A percentile compares a stretch with the other conserved stretches of the same genome.
Conservation (phyloP, 192 early-diverging fungal genomes). For the Globomyces pollinis-pini region DNA sequence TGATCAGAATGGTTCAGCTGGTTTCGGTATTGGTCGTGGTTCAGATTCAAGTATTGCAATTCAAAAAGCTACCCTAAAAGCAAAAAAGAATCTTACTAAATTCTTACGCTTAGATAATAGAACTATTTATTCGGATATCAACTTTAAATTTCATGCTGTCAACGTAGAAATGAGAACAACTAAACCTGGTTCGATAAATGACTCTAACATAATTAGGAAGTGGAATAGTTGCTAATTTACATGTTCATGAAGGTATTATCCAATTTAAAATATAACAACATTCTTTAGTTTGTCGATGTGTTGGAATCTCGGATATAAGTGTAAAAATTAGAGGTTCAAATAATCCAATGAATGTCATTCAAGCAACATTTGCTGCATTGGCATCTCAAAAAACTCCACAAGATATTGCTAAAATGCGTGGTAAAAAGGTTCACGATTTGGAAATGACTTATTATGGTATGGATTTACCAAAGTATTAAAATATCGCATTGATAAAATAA, state of each 20-base stretch:
- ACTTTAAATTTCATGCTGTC: slow-evolving; percentile 85
- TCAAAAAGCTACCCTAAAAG: slow-evolving; percentile 75
- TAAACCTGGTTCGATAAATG: slow-evolving; percentile 64
- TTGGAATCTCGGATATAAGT: slow-evolving; percentile 86
- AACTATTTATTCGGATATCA: slow-evolving; percentile 81
- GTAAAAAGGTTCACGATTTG: slow-evolving; percentile 83
- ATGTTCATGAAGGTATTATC: slow-evolving; percentile 96
- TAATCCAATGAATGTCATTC: slow-evolving; percentile 98
- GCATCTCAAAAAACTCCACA: slow-evolving; percentile 66
- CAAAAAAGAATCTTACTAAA: slow-evolving; percentile 78
- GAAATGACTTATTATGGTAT: slow-evolving; percentile 87
- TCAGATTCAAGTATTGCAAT: slow-evolving; percentile 71
- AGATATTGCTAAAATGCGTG: slow-evolving; percentile 81
- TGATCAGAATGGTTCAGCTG: slow-evolving; percentile 82
- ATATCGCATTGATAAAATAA: no score
- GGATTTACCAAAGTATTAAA: no score
- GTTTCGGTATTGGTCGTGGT: slow-evolving; percentile 88
- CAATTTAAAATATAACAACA: no score
- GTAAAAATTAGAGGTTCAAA: slow-evolving; percentile 86
- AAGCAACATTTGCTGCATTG: slow-evolving; percentile 89
- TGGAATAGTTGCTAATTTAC: slow-evolving; percentile 85
- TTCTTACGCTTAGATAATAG: slow-evolving; percentile 89
- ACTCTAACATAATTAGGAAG: slow-evolving; percentile 71
- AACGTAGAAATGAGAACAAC: slow-evolving; percentile 69
- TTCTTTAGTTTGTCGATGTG: slow-evolving; percentile 84